Base-by-base conservation (phyloP, 164 flowering plant species). In the Nelumbo lutea region DNA sequence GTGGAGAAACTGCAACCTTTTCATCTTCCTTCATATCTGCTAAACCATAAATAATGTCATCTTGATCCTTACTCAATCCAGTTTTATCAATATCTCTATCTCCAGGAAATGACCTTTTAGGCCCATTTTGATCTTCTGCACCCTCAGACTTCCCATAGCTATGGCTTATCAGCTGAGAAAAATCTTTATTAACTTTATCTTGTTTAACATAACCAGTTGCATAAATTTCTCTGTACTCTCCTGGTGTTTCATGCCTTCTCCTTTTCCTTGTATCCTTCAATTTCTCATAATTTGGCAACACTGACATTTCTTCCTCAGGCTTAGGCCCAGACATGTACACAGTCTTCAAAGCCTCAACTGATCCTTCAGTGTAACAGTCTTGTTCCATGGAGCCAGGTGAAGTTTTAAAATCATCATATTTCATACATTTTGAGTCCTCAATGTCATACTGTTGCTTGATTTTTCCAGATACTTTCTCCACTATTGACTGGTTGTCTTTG, bases 21-120 rank as follows among this genome's bases (percentile, higher is more conserved):
- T n/a, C 27, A 9, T 40, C 64, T 51, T 61, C 67, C 55, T 7
- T 52, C 55, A 42, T 42, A 38, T 50, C 52, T n/a, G 61, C n/a
- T 41, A 59, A 62, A 42, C 13, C 42, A n/a, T 61, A 58, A 41
- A 42, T 42, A 15, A 15, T n/a, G 48, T 27, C 42, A 59, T 55
- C 69, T 47, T 38, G n/a, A 27, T 67, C 61, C 70, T 65, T 41
- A 45, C 27, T 42, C 6, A 59, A 51, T 15, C 55, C 60, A 60
- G 38, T 69, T 66, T 48, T 62, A 46, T 38, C 67, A 41, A 50
- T 9, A 61, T 62, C 51, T 45, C 53, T 6, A 8, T 76, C 56
- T 50, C 40, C 70, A 6, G 38, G 15, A 1, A 14, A 42, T 72
- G 73, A 65, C 70, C 48, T 66, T 51, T 46, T 68, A 47, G 7